Conservation (phyloP, 805 yeast species). For the Hanseniaspora lindneri region DNA sequence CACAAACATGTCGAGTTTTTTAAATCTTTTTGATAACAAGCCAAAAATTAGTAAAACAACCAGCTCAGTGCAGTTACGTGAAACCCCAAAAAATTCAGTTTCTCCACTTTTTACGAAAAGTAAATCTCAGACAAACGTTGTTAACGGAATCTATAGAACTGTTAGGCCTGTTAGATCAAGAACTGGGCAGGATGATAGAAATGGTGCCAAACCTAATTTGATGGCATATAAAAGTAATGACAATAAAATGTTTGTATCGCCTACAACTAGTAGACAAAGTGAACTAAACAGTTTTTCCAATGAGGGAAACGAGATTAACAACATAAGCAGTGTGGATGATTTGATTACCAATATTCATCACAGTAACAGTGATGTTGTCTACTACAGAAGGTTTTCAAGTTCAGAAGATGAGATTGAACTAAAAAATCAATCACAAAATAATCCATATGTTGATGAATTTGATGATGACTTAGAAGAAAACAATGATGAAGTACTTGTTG, state of each 20-base stretch:
- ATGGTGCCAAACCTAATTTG: not conserved
- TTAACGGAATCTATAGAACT: conserved; percentile 15
- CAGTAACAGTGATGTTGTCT: conserved; percentile 12
- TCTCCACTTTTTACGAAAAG: not conserved
- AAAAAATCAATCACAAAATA: not conserved
- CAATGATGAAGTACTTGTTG: conserved; percentile 16
- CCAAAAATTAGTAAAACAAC: too few relatives aligned
- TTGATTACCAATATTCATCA: not conserved
- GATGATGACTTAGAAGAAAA: not conserved
- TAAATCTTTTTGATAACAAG: too few relatives aligned
- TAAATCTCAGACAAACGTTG: not conserved
- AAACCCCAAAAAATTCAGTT: not conserved
- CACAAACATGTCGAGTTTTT: too few relatives aligned
- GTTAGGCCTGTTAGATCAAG: not conserved
- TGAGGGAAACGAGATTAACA: not conserved
- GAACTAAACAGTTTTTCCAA: not conserved
- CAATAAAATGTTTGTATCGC: conserved; percentile 12
- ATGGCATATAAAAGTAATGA: conserved; percentile 10
- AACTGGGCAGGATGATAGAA: not conserved
- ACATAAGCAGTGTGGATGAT: not conserved
- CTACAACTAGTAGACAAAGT: conserved; percentile 3
- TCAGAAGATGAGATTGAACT: conserved; percentile 13
- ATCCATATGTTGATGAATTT: not conserved
- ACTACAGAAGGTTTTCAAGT: conserved; percentile 13
- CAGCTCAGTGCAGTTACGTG: not conserved